These are phyloP conservation scores for Fusarium verticillioides DNA, from an alignment of 2,329 filamentous ascomycete genomes.

Conservation along the genomic window DNA sequence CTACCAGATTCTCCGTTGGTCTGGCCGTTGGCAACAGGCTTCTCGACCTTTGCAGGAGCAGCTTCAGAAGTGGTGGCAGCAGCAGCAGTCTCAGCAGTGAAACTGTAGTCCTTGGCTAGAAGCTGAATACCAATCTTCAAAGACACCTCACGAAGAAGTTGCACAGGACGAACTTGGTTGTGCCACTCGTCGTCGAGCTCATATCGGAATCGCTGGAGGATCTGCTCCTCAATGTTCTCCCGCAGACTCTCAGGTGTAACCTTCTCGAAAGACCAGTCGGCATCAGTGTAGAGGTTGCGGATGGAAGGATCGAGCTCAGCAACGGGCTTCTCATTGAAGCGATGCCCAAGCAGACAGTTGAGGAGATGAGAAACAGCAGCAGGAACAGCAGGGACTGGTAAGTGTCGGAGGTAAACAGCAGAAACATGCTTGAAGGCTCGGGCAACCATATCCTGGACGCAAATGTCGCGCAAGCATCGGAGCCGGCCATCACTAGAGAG, in stretches of 20 bases:
- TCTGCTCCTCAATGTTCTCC: constrained; percentile 76
- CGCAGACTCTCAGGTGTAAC: constrained; percentile 79
- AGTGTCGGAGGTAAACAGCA: constrained; percentile 79
- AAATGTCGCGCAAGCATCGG: constrained; percentile 79
- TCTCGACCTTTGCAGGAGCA: constrained; percentile 40
- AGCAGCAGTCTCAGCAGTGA: constrained; percentile 42
- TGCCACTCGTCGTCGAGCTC: constrained; percentile 76
- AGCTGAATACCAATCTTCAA: constrained; percentile 92
- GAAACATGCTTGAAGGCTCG: constrained; percentile 94
- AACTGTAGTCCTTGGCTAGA: constrained; percentile 70
- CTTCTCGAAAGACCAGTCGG: constrained; percentile 82
- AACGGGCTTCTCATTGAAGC: constrained; percentile 79
- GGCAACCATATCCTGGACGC: constrained; percentile 92
- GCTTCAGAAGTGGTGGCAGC: constrained; percentile 33
- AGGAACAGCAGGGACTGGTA: constrained; percentile 83
- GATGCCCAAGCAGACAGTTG: constrained; percentile 88
- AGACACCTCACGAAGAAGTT: constrained; percentile 88
- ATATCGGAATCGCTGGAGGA: constrained; percentile 80
- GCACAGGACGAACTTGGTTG: constrained; percentile 74
- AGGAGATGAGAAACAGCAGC: constrained; percentile 86
- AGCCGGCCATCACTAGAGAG: constrained; percentile 78
- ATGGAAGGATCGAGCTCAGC: constrained; percentile 81
- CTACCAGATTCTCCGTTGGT: constrained; percentile 53
- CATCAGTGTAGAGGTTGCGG: constrained; percentile 81
- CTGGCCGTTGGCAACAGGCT: constrained; percentile 54